A percentile compares a stretch with the other conserved stretches of the same genome.
Evolutionary conservation across 352 stramenopile species (phyloP).

Genomic region (Hyphochytrium catenoides): DNA sequence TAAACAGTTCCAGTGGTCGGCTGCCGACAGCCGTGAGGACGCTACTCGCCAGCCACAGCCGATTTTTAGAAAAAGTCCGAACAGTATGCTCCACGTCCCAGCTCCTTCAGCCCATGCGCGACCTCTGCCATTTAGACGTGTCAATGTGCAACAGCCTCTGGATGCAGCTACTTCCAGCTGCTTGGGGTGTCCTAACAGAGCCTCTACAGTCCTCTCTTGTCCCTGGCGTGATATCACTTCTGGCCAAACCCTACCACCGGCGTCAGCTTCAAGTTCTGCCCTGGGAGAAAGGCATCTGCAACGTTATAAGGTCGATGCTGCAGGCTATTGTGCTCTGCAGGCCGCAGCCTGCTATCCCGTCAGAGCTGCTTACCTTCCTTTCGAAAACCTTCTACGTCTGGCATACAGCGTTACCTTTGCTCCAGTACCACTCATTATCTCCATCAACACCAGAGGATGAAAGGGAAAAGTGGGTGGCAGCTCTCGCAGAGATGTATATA

Average conservation of each 20-base stretch:
- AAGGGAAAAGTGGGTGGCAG: slow-evolving; percentile 53
- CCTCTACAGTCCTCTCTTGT: slow-evolving; percentile 28
- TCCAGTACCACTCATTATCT: slow-evolving; percentile 55
- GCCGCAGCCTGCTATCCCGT: slow-evolving; percentile 35
- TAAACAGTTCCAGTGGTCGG: too few relatives aligned
- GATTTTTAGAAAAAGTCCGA: too few relatives aligned
- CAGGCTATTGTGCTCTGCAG: slow-evolving; percentile 32
- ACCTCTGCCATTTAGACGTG: slow-evolving; percentile 46
- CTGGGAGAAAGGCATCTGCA: slow-evolving; percentile 23
- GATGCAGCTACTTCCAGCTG: slow-evolving; percentile 28
- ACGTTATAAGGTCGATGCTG: slow-evolving; percentile 58
- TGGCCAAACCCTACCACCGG: slow-evolving; percentile 65
- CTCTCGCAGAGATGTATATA: slow-evolving; percentile 55
- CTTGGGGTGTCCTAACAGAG: slow-evolving; percentile 11
- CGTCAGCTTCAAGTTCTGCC: slow-evolving; percentile 48
- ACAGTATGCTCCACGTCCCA: too few relatives aligned
- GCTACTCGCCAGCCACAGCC: too few relatives aligned
- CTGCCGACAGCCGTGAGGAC: too few relatives aligned
- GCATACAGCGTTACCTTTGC: slow-evolving; percentile 32
- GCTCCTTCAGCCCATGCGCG: slow-evolving; percentile 24
- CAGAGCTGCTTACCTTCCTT: slow-evolving; percentile 52
- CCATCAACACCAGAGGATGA: slow-evolving; percentile 29
- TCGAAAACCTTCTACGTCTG: slow-evolving; percentile 56
- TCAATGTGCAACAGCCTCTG: slow-evolving; percentile 57
- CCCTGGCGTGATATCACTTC: slow-evolving; percentile 32